Conservation (phyloP, 2,329 filamentous ascomycete genomes). For the Cytospora piceae region DNA sequence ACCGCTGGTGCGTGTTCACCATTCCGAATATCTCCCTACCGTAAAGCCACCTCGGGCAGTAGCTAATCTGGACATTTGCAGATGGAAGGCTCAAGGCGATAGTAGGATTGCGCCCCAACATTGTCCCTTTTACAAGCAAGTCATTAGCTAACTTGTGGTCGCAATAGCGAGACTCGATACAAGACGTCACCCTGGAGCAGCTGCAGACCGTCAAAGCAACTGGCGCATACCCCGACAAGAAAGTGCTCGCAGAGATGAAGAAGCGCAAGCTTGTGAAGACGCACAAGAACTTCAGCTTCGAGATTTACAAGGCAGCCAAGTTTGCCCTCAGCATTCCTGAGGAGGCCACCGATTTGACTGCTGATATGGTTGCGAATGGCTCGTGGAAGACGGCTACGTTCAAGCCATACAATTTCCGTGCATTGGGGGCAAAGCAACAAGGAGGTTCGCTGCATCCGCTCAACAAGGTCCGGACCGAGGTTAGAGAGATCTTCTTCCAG, state of each 20-base stretch:
- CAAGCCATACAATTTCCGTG: slow-evolving; percentile 68
- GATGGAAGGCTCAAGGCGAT: slow-evolving; percentile 56
- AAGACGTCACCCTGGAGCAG: slow-evolving; percentile 77
- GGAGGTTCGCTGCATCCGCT: slow-evolving; percentile 69
- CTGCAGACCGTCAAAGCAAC: slow-evolving; percentile 74
- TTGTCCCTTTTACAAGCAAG: background rate
- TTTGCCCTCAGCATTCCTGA: slow-evolving; percentile 87
- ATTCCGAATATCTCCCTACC: slow-evolving; percentile 51
- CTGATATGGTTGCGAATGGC: slow-evolving; percentile 85
- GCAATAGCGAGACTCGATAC: slow-evolving; percentile 68
- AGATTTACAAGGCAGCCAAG: slow-evolving; percentile 81
- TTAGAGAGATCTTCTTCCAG: slow-evolving; percentile 98
- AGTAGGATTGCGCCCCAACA: slow-evolving; percentile 24
- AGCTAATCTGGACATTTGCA: slow-evolving; percentile 39
- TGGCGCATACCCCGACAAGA: slow-evolving; percentile 70
- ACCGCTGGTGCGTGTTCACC: slow-evolving; percentile 38
- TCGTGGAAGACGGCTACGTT: slow-evolving; percentile 92
- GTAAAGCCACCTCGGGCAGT: slow-evolving; percentile 57
- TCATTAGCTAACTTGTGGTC: background rate
- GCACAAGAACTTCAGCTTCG: slow-evolving; percentile 85
- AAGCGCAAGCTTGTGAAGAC: slow-evolving; percentile 88
- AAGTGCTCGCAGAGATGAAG: slow-evolving; percentile 78
- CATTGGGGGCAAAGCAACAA: slow-evolving; percentile 63
- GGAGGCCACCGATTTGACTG: slow-evolving; percentile 93
- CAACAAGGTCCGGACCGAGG: slow-evolving; percentile 94